These are phyloP conservation scores for Alliaria petiolata DNA, from an alignment of 345 rosid species.

Conservation along the genomic window DNA sequence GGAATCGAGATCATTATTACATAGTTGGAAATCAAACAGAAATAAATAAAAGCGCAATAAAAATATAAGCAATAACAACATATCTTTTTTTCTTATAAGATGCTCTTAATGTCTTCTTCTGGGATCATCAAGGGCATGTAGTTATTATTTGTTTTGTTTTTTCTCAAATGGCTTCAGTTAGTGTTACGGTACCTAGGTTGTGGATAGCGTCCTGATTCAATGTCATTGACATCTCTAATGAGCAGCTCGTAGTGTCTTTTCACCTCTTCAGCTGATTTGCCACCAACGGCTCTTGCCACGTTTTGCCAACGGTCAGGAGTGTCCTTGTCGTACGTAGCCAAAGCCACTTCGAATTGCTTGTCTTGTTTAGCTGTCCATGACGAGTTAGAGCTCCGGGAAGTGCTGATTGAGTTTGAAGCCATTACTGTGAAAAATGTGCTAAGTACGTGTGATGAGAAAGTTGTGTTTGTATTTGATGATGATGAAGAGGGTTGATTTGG, in stretches of 20 bases:
- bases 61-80: slow-evolving; percentile 1
- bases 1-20: slow-evolving; percentile 16
- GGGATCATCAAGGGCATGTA: background rate
- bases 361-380: slow-evolving; percentile 65
- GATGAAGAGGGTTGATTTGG: slow-evolving; percentile 6
- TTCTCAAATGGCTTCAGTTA: slow-evolving; percentile 16
- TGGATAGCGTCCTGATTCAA: slow-evolving; percentile 76
- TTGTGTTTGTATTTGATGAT: slow-evolving; percentile 3
- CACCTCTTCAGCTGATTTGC: slow-evolving; percentile 75
- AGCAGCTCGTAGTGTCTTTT: slow-evolving; percentile 70
- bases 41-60: background rate
- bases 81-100: background rate
- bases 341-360: slow-evolving; percentile 74
- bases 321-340: slow-evolving; percentile 73
- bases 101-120: slow-evolving; percentile 11
- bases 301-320: slow-evolving; percentile 94
- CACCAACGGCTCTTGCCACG: slow-evolving; percentile 72
- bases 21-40: slow-evolving; percentile 13
- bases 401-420: slow-evolving; percentile 30
- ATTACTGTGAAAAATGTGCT: slow-evolving; percentile 16
- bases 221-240: slow-evolving; percentile 65
- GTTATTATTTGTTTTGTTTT: background rate
- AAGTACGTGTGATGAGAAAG: background rate
- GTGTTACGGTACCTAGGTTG: slow-evolving; percentile 52
- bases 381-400: slow-evolving; percentile 18